These are phyloP conservation scores for Vigna trinervia DNA, from an alignment of 306 rosid genomes.

Conservation along the genomic window DNA sequence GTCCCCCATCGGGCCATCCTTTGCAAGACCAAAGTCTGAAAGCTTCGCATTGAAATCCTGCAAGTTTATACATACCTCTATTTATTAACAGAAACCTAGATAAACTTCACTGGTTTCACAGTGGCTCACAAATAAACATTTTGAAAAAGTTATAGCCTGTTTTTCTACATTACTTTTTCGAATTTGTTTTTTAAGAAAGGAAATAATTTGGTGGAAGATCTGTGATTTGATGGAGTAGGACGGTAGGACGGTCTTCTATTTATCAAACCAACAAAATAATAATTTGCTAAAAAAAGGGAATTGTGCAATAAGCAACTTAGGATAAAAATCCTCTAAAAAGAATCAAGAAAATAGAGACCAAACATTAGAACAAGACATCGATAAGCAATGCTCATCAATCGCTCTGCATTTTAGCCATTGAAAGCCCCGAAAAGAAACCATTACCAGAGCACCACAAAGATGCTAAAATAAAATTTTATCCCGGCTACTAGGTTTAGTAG, in stretches of 20 bases:
- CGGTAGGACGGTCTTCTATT: slow-evolving; percentile 1
- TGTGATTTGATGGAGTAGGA: not conserved
- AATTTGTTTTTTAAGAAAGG: not conserved
- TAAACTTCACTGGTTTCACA: slow-evolving; percentile 37
- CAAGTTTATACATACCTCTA: slow-evolving; percentile 43
- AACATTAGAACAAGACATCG: no score
- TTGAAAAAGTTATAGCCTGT: not conserved
- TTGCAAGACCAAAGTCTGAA: slow-evolving; percentile 95
- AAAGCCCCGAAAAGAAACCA: slow-evolving; percentile 21
- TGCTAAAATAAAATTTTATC: slow-evolving; percentile 29
- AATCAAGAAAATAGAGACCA: no score
- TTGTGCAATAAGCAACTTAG: not conserved
- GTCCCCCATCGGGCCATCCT: slow-evolving; percentile 98
- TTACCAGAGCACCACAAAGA: slow-evolving; percentile 34
- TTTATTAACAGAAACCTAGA: slow-evolving; percentile 42
- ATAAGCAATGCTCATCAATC: slow-evolving; percentile 20
- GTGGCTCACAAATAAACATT: slow-evolving; percentile 17
- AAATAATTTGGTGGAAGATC: slow-evolving; percentile 2
- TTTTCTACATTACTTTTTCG: slow-evolving; percentile 15
- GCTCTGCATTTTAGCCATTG: not conserved
- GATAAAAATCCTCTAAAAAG: not conserved
- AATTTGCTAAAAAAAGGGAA: slow-evolving; percentile 4
- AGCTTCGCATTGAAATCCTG: slow-evolving; percentile 92
- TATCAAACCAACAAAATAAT: not conserved
- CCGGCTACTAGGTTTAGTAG: slow-evolving; percentile 19